Base-by-base conservation (phyloP, 306 rosid species). In the Fragaria ananassa region DNA sequence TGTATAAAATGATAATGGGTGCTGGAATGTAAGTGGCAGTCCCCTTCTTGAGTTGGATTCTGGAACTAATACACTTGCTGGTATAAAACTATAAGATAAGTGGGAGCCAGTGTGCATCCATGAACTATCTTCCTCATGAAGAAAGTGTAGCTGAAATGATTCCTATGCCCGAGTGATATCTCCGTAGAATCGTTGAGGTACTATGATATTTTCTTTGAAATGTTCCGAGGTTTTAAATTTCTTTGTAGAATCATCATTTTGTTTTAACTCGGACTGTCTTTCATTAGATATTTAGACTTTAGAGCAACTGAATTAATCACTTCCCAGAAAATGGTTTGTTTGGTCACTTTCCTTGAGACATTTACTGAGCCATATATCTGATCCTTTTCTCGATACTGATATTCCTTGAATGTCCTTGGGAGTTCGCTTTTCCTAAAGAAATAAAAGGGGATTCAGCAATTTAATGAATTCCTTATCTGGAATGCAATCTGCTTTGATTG, bases 31-130 rank as follows among this genome's bases (percentile, higher is more conserved):
- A 85, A 61, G 35, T 61, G 67, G n/a, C 10, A 57, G 3, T 10
- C 2, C 67, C 41, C 81, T 83, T 87, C 74, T n/a, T 64, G 75
- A 87, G 87, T 56, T 7, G 75, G 61, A 85, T 80, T 61, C 88
- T 47, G 89, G 91, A 82, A 85, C 81, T 66, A 83, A 13, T 64
- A 87, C 89, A 63, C 86, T 85, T 39, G 86, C 82, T 76, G 89
- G 91, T 80, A 87, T 83, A 53, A 78, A 86, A 74, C 85, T 86
- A 85, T 73, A 89, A 88, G 89, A 81, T 81, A 83, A 89, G 83
- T 0, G 95, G 77, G 75, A 90, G 89, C 88, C 87, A 82, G 39
- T 85, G 92, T 63, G 88, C 44, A 73, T 63, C 69, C 25, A 63
- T 34, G 69, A 63, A 63, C 69, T 17, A 81, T 82, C 82, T 86